A percentile compares a stretch with the other conserved stretches of the same genome.
These are phyloP conservation scores for Pleurotus pulmonarius DNA, from an alignment of 768 basidiomycete genomes.

Conservation along the genomic window DNA sequence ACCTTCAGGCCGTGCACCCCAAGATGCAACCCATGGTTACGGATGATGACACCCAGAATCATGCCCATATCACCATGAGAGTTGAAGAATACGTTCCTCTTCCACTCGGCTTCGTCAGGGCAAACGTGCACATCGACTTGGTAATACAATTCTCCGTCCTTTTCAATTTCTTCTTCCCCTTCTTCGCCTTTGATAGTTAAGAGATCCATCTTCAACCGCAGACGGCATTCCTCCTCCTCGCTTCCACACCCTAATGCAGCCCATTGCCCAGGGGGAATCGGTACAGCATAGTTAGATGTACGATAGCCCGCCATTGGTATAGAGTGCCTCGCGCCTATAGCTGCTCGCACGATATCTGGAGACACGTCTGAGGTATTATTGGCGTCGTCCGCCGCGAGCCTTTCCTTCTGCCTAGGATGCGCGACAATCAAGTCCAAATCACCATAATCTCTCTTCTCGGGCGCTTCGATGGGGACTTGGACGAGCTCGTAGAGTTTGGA, in stretches of 20 bases:
- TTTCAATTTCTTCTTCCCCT: background rate
- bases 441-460: slow-evolving; percentile 62
- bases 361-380: slow-evolving; percentile 23
- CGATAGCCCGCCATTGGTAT: slow-evolving; percentile 47
- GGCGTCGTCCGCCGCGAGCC: slow-evolving; percentile 8
- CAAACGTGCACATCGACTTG: slow-evolving; percentile 68
- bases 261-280: slow-evolving; percentile 37
- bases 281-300: slow-evolving; percentile 64
- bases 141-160: slow-evolving; percentile 3
- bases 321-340: slow-evolving; percentile 45
- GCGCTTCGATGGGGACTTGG: slow-evolving; percentile 56
- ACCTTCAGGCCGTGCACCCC: slow-evolving; percentile 61
- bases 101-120: slow-evolving; percentile 41
- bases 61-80: slow-evolving; percentile 73
- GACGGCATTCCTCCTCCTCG: slow-evolving; percentile 25
- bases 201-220: slow-evolving; percentile 17
- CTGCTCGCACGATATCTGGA: slow-evolving; percentile 30
- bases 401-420: slow-evolving; percentile 25
- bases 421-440: slow-evolving; percentile 69
- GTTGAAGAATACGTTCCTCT: slow-evolving; percentile 51
- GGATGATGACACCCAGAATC: slow-evolving; percentile 57
- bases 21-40: slow-evolving; percentile 45
- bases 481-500: slow-evolving; percentile 46
- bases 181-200: background rate
- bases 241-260: slow-evolving; percentile 19